Evolutionary conservation across 345 rosid genomes (phyloP).

Genomic region (Eucalyptus cloeziana): DNA sequence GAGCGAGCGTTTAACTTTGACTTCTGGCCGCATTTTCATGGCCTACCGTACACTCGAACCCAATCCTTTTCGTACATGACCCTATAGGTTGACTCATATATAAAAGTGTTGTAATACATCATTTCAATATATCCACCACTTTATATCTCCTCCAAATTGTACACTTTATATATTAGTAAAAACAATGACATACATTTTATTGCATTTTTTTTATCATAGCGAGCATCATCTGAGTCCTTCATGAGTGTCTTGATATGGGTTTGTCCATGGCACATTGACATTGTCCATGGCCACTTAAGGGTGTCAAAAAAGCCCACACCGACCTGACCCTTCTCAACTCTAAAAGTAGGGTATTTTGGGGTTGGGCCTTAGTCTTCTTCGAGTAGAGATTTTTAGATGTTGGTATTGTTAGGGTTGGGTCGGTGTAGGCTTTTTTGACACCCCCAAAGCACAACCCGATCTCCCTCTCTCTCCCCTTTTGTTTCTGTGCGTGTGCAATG

Average conservation of each 20-base stretch:
- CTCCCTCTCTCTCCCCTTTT: no score
- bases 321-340: rapidly evolving
- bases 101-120: background rate
- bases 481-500: rapidly evolving
- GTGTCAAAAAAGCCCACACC: rapidly evolving
- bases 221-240: background rate
- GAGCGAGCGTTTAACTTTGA: background rate
- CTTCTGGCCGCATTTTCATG: background rate
- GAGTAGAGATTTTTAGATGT: no score
- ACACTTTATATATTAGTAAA: background rate
- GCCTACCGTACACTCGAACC: background rate
- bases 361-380: no score
- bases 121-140: background rate
- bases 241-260: background rate
- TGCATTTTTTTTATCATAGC: background rate
- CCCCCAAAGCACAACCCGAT: rapidly evolving
- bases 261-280: no score
- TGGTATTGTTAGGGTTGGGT: no score
- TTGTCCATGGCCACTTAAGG: background rate
- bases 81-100: background rate
- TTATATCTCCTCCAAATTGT: background rate
- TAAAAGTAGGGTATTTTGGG: no score
- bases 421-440: no score
- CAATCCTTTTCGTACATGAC: background rate
- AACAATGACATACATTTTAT: background rate